Percentiles rank a stretch among this genome's conserved stretches.
These are phyloP conservation scores for Persicaria tinctoria DNA, from an alignment of 148 eudicot genomes.

Conservation along the genomic window DNA sequence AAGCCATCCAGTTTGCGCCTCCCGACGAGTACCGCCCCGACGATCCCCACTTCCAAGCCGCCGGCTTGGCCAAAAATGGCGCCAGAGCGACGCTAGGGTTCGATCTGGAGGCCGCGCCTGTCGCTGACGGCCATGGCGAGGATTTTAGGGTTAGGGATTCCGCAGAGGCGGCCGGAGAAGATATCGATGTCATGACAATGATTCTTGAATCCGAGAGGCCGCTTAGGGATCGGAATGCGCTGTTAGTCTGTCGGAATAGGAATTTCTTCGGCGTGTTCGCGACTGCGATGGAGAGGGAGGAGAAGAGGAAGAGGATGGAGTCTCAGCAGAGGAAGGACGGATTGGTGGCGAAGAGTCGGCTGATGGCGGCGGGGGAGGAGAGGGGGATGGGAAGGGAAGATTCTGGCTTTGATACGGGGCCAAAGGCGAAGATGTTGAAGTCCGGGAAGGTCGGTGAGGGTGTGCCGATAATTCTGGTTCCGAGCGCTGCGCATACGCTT, in stretches of 20 bases:
- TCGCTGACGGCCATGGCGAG: constrained; percentile 10
- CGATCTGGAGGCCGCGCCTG: neutral
- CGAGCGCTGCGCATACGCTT: constrained; percentile 78
- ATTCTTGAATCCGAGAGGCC: constrained; percentile 54
- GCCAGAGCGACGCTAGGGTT: constrained; percentile 1
- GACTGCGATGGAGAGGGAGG: constrained; percentile 62
- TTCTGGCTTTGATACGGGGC: constrained; percentile 30
- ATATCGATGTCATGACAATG: constrained; percentile 27
- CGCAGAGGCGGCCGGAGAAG: constrained; percentile 5
- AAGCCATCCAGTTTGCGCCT: constrained; percentile 39
- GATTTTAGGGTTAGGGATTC: constrained; percentile 19
- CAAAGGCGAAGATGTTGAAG: constrained; percentile 54
- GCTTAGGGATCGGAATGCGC: constrained; percentile 51
- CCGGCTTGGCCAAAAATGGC: neutral
- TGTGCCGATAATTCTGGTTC: constrained; percentile 89
- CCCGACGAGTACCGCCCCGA: constrained; percentile 49
- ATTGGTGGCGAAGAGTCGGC: constrained; percentile 46
- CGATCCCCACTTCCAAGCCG: constrained; percentile 26
- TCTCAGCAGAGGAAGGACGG: constrained; percentile 78
- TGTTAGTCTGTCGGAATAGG: constrained; percentile 48
- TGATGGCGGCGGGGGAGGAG: constrained; percentile 36
- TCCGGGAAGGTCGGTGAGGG: constrained; percentile 82
- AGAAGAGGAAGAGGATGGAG: constrained; percentile 59
- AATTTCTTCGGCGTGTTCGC: constrained; percentile 52
- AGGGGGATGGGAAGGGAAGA: constrained; percentile 33